phyloP scores from a whole-genome alignment of 2,329 filamentous ascomycete species.

The Zasmidium angulare region DNA sequence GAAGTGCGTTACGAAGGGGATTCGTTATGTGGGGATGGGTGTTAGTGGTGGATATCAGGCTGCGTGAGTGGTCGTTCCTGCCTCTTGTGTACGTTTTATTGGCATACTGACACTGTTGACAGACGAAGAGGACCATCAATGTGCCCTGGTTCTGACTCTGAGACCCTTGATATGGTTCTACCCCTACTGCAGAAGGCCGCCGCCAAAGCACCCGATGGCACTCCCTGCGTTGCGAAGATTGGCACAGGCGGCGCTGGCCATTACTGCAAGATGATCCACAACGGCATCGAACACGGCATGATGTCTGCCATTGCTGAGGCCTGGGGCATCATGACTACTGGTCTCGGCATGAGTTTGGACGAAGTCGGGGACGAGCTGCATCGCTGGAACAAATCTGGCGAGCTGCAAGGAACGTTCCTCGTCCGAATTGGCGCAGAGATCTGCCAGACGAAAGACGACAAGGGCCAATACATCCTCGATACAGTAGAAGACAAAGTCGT shows the following conservation, averaged over 20 bases:
- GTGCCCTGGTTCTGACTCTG: constrained; percentile 62
- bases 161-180: constrained; percentile 58
- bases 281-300: constrained; percentile 73
- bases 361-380: constrained; percentile 61
- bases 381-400: constrained; percentile 60
- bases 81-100: neutral
- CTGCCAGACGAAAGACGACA: constrained; percentile 51
- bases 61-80: constrained; percentile 39
- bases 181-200: constrained; percentile 62
- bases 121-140: constrained; percentile 63
- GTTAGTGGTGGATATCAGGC: constrained; percentile 70
- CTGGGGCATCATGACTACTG: constrained; percentile 62
- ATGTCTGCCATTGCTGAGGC: constrained; percentile 62
- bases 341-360: constrained; percentile 59
- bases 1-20: constrained; percentile 55
- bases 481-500: constrained; percentile 69
- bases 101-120: neutral
- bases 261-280: constrained; percentile 75
- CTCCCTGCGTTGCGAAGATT: constrained; percentile 60
- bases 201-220: constrained; percentile 60
- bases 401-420: constrained; percentile 61
- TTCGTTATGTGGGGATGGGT: constrained; percentile 67
- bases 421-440: constrained; percentile 64
- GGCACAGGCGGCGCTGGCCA: constrained; percentile 66
- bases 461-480: constrained; percentile 53